Percentiles rank a stretch among this genome's conserved stretches.
Evolutionary conservation across 2,329 filamentous ascomycete genomes (phyloP).

Genomic region (Byssochlamys sp.): DNA sequence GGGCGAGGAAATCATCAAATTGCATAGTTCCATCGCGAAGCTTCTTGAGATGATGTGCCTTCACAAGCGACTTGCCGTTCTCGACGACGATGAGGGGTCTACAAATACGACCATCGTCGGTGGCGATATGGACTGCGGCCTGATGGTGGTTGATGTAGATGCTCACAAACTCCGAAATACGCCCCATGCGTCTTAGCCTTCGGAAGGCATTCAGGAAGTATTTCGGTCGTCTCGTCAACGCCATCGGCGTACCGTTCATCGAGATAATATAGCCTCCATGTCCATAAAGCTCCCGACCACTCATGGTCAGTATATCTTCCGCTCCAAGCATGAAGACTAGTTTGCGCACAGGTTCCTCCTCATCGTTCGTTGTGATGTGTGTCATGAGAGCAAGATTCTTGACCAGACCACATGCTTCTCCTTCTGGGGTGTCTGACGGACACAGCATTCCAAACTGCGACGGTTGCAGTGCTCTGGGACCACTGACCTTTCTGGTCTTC

Average conservation of each 20-base stretch:
- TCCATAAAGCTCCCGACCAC: slow-evolving; percentile 76
- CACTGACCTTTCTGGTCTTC: slow-evolving; percentile 92
- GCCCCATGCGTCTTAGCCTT: slow-evolving; percentile 74
- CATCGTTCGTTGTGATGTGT: slow-evolving; percentile 93
- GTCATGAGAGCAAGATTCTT: slow-evolving; percentile 99
- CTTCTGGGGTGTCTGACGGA: slow-evolving; percentile 93
- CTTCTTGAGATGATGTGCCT: slow-evolving; percentile 64
- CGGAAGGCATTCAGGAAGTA: slow-evolving; percentile 77
- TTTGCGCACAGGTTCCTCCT: slow-evolving; percentile 79
- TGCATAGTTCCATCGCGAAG: slow-evolving; percentile 73
- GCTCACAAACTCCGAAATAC: slow-evolving; percentile 91
- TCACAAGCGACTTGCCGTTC: slow-evolving; percentile 72
- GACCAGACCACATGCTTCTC: slow-evolving; percentile 92
- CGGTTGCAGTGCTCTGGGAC: slow-evolving; percentile 87
- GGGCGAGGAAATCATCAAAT: slow-evolving; percentile 87
- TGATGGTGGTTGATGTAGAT: slow-evolving; percentile 93
- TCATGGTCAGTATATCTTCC: slow-evolving; percentile 68
- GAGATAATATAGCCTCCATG: slow-evolving; percentile 81
- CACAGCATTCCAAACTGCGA: slow-evolving; percentile 98
- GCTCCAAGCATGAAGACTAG: slow-evolving; percentile 80
- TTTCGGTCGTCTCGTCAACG: slow-evolving; percentile 75
- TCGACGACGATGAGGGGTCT: slow-evolving; percentile 92
- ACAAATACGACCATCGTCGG: slow-evolving; percentile 93
- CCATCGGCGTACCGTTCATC: slow-evolving; percentile 89
- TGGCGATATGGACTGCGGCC: slow-evolving; percentile 84